Evolutionary conservation across 1,139 yeast species (phyloP).

Genomic region (Kodamaea fungicola): DNA sequence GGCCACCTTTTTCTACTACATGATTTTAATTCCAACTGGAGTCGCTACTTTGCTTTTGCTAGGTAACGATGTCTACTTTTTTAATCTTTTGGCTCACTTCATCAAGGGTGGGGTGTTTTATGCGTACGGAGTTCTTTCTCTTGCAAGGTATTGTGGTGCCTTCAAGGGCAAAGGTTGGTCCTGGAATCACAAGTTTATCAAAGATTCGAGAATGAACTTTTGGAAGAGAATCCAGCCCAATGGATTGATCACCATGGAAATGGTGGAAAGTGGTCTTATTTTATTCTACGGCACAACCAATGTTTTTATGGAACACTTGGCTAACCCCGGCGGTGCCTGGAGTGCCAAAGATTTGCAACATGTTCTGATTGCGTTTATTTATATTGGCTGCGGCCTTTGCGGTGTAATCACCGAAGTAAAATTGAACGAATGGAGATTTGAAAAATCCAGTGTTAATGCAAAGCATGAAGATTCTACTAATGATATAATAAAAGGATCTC

Average conservation of each 20-base stretch:
- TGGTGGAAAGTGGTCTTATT: constrained; percentile 72
- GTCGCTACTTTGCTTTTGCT: constrained; percentile 66
- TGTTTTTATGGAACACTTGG: constrained; percentile 81
- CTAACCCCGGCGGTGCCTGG: constrained; percentile 77
- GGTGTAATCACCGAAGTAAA: constrained; percentile 77
- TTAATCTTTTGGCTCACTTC: constrained; percentile 87
- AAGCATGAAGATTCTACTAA: constrained; percentile 26
- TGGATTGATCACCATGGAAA: constrained; percentile 77
- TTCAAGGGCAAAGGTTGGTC: constrained; percentile 79
- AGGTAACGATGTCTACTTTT: constrained; percentile 65
- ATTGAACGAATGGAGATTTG: constrained; percentile 46
- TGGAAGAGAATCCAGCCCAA: constrained; percentile 45
- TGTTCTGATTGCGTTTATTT: constrained; percentile 92
- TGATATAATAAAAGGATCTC: constrained; percentile 44
- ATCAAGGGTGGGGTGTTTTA: constrained; percentile 94
- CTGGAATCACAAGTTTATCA: constrained; percentile 65
- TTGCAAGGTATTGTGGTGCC: constrained; percentile 85
- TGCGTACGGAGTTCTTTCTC: constrained; percentile 66
- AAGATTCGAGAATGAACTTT: constrained; percentile 17
- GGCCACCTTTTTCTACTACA: constrained; percentile 60
- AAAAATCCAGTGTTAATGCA: constrained; percentile 28
- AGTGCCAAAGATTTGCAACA: constrained; percentile 92
- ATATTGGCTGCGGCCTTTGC: constrained; percentile 86
- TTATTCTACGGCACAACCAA: constrained; percentile 87
- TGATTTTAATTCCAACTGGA: constrained; percentile 69